Evolutionary conservation across 805 yeast genomes (phyloP), one percentile per base, ranked within the genome.

Genomic region (Sugiyamaella boreocaroliniensis): DNA sequence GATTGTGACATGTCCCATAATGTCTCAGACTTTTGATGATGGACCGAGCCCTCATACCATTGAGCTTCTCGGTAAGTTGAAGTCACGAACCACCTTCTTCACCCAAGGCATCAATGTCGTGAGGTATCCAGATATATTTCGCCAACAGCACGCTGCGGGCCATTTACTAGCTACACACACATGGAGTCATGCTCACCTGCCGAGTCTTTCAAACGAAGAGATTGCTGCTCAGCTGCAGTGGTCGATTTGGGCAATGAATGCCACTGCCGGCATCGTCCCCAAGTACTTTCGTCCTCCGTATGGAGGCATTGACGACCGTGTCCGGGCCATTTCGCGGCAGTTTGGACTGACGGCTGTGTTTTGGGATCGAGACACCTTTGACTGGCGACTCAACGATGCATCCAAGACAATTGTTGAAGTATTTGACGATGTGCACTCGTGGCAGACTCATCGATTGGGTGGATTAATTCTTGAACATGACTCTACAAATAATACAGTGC

Each of bases 201-300:
- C 97, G 1, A 69, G 82, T 0, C 73, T 90, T 52, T 68, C 81
- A 19, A 89, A 89, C 64, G 92, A 89, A 68, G 79, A 87, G 56
- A 81, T 92, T 16, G 81, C 86, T 52, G 96, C 97, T 0, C 96
- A 92, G 65, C 69, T 92, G 37, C 84, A 90, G 67, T 92, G 98
- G 98, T 83, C 95, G 1, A 81, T 89, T 32, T 92, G 97, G 97
- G 97, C 97, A 4, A 87, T 90, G 89, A 90, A 92, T 71, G 97
- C 97, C 1, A 89, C 97, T 0, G 86, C 88, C 0, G 74, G 82
- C 29, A 90, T 89, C 61, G 65, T 86, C 10, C 98, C 98, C 7
- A 85, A 83, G 63, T 92, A 92, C 86, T 92, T 86, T 67, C 77
- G 98, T 59, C 98, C 98, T 0, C 98, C 98, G 0, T 92, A 88